phyloP scores from a whole-genome alignment of 257 asterid species.

The Capsicum chinense region DNA sequence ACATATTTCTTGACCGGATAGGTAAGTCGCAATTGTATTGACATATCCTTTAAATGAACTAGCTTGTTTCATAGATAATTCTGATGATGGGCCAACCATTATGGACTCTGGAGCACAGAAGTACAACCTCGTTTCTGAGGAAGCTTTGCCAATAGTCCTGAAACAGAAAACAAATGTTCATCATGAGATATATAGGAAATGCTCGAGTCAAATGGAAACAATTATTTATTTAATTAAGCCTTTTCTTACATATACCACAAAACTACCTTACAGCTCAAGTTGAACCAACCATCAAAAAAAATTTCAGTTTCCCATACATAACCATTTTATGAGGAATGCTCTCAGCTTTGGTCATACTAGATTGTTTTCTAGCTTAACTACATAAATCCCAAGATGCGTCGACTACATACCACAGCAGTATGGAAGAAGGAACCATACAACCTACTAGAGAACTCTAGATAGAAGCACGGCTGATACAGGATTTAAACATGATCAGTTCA shows the following conservation, averaged over 20 bases:
- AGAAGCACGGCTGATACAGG: not conserved
- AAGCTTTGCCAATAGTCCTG: slow-evolving; percentile 86
- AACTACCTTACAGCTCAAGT: slow-evolving; percentile 19
- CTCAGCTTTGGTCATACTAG: slow-evolving; percentile 14
- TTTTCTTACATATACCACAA: not conserved
- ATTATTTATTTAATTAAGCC: not conserved
- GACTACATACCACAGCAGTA: not conserved
- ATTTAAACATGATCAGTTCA: not conserved
- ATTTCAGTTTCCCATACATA: not conserved
- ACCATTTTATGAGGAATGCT: slow-evolving; percentile 14
- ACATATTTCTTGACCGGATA: slow-evolving; percentile 66
- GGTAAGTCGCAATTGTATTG: slow-evolving; percentile 78
- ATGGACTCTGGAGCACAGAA: slow-evolving; percentile 57
- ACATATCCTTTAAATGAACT: slow-evolving; percentile 50
- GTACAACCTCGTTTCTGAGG: slow-evolving; percentile 87
- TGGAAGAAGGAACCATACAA: not conserved
- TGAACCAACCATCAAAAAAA: not conserved
- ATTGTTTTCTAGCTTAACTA: not conserved
- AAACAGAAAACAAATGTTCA: slow-evolving; percentile 33
- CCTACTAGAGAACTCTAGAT: not conserved
- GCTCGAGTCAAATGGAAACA: not conserved
- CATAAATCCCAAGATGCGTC: not conserved
- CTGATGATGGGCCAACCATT: slow-evolving; percentile 37
- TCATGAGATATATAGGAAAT: not conserved
- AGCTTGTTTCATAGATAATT: slow-evolving; percentile 41